Conservation (phyloP, 768 basidiomycete genomes). For the Mycena sanguinolenta region DNA sequence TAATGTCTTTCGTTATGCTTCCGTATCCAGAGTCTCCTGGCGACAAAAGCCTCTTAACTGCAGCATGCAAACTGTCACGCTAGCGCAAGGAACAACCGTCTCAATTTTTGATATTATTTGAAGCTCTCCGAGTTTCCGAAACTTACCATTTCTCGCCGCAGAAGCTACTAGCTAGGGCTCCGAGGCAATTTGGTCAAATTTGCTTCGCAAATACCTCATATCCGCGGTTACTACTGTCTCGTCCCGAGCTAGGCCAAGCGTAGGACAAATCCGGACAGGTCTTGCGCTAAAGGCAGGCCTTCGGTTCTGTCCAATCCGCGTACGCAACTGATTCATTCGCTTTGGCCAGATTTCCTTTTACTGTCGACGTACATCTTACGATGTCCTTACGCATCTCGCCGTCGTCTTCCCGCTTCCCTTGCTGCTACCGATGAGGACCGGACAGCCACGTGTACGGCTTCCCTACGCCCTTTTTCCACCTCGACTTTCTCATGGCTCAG, state of each 20-base stretch:
- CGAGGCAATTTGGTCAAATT: neutral
- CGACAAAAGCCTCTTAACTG: neutral
- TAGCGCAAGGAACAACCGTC: too few relatives aligned
- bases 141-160: neutral
- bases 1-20: neutral
- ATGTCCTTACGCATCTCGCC: conserved; percentile 19
- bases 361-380: conserved; percentile 28
- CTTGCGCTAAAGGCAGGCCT: neutral
- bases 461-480: conserved; percentile 30
- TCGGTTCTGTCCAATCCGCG: neutral
- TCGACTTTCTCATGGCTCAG: conserved; percentile 35
- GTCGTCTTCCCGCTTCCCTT: conserved; percentile 20
- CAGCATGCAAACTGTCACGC: too few relatives aligned
- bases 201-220: neutral
- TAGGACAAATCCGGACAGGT: neutral
- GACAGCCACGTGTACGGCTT: conserved; percentile 31
- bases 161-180: neutral
- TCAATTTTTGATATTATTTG: neutral
- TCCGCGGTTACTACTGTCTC: too few relatives aligned
- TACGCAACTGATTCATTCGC: neutral
- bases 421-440: conserved; percentile 5
- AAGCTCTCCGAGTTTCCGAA: neutral
- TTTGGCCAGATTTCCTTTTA: neutral
- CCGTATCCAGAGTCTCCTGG: neutral
- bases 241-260: neutral